Evolutionary conservation across 73 alveolate genomes (phyloP).

Genomic region (Paramecium pentaurelia): DNA sequence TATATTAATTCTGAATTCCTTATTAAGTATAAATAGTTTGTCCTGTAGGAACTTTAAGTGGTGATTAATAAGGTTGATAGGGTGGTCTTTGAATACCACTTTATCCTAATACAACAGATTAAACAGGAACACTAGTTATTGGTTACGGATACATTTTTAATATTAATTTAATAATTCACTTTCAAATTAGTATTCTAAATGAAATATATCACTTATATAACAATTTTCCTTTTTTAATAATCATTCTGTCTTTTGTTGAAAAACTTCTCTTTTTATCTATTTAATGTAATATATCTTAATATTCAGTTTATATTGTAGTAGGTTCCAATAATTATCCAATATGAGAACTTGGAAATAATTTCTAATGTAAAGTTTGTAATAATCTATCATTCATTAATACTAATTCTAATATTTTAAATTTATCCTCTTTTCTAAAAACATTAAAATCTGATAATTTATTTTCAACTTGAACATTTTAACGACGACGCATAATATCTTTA

Average conservation of each 20-base stretch:
- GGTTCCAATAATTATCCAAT: neutral
- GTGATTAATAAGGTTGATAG: neutral
- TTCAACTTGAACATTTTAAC: neutral
- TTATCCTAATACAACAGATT: neutral
- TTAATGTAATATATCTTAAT: neutral
- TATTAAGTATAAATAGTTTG: neutral
- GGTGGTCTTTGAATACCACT: neutral
- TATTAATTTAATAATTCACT: neutral
- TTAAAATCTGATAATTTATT: neutral
- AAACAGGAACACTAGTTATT: neutral
- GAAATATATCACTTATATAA: neutral
- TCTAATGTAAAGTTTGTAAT: neutral
- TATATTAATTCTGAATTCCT: neutral
- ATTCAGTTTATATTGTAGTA: neutral
- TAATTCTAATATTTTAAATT: neutral
- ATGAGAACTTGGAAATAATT: neutral
- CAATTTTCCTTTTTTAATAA: neutral
- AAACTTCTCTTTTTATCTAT: conserved; percentile 18
- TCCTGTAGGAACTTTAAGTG: neutral
- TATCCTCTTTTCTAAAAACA: neutral
- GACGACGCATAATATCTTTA: neutral
- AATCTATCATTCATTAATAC: neutral
- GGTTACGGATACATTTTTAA: neutral
- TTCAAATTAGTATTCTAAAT: neutral
- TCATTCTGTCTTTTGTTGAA: conserved; percentile 9